phyloP scores from a whole-genome alignment of 192 early-diverging fungal genomes.

The Podila verticillata region DNA sequence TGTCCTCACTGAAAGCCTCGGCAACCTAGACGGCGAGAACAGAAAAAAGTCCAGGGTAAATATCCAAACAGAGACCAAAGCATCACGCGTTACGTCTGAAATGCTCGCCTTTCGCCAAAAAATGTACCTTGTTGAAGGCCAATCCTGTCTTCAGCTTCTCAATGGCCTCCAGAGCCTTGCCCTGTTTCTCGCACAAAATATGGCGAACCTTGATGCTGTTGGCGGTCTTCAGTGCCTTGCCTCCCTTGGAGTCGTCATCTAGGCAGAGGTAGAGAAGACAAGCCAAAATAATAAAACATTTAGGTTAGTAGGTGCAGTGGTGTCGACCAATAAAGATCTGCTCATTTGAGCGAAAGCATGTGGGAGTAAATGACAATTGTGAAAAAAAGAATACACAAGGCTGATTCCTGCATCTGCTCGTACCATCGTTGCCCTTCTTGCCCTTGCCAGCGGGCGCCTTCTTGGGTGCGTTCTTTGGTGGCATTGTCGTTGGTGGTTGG shows the following conservation, averaged over 20 bases:
- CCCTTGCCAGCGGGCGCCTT: slow-evolving; percentile 32
- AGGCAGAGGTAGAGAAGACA: not conserved
- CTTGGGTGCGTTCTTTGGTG: slow-evolving; percentile 43
- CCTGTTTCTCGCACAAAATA: slow-evolving; percentile 88
- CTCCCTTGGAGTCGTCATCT: slow-evolving; percentile 52
- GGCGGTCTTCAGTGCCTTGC: slow-evolving; percentile 69
- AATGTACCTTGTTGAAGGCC: slow-evolving; percentile 40
- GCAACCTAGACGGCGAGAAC: slow-evolving; percentile 69
- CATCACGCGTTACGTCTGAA: no score
- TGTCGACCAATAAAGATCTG: no score
- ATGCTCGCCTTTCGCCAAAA: not conserved
- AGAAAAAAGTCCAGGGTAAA: not conserved
- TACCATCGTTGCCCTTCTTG: slow-evolving; percentile 46
- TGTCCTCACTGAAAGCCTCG: slow-evolving; percentile 81
- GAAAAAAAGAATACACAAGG: not conserved
- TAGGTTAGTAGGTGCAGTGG: no score
- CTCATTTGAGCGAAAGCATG: not conserved
- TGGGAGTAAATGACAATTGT: not conserved
- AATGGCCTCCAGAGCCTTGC: slow-evolving; percentile 75
- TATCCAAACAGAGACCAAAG: no score
- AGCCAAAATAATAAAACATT: no score
- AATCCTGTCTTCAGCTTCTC: slow-evolving; percentile 61
- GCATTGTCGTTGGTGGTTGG: slow-evolving; percentile 16
- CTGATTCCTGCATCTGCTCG: not conserved
- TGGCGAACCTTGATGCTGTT: slow-evolving; percentile 76